Evolutionary conservation across 2,329 filamentous ascomycete genomes (phyloP).

Genomic region (Calycina herbarum): DNA sequence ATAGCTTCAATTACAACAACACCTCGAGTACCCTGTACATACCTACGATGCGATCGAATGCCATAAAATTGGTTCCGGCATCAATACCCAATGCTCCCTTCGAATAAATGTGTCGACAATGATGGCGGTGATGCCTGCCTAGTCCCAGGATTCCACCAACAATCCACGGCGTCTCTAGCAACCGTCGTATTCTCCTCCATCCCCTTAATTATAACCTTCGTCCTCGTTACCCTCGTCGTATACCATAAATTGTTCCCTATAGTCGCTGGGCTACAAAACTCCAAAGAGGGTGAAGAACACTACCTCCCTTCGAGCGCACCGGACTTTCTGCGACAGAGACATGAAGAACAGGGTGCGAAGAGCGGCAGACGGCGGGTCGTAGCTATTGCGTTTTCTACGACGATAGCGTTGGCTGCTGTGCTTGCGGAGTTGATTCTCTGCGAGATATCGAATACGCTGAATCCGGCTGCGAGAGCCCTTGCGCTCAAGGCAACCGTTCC

Average conservation of each 20-base stretch:
- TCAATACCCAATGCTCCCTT: constrained; percentile 32
- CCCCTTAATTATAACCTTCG: constrained; percentile 72
- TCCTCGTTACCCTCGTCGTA: constrained; percentile 60
- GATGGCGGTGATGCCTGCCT: constrained; percentile 27
- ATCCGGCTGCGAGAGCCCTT: constrained; percentile 63
- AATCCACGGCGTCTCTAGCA: constrained; percentile 38
- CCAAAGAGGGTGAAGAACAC: constrained; percentile 57
- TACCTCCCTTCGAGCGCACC: constrained; percentile 64
- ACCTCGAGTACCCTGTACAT: neutral
- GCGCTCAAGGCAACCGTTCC: constrained; percentile 71
- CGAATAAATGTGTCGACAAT: constrained; percentile 36
- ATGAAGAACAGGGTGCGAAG: constrained; percentile 58
- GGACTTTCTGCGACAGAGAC: constrained; percentile 55
- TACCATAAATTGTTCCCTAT: constrained; percentile 70
- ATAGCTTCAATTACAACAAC: constrained; percentile 3
- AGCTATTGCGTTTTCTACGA: constrained; percentile 71
- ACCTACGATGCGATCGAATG: constrained; percentile 15
- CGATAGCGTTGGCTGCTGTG: constrained; percentile 74
- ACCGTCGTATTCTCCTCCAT: constrained; percentile 59
- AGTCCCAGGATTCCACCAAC: constrained; percentile 17
- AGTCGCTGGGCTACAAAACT: constrained; percentile 57
- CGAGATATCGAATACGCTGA: constrained; percentile 77
- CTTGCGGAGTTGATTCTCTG: constrained; percentile 79
- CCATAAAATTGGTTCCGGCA: constrained; percentile 20
- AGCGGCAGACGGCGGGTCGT: constrained; percentile 52